phyloP scores from a whole-genome alignment of 371 early-diverging fungal species.

The Mucor racemosus region DNA sequence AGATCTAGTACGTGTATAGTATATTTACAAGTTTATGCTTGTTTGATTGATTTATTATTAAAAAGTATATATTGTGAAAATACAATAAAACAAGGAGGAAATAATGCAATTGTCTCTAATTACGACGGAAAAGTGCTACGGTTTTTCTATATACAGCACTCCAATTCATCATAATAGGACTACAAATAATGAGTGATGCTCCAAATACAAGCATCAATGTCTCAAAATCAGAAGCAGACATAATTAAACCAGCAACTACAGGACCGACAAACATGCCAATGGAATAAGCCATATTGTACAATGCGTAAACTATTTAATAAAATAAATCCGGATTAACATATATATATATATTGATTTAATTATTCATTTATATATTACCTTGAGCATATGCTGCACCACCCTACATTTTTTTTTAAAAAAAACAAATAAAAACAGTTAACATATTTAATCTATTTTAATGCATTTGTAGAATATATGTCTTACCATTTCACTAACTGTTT shows the following conservation, averaged over 20 bases:
- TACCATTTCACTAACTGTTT: slow-evolving; percentile 56
- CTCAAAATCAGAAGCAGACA: slow-evolving; percentile 40
- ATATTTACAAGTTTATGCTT: slow-evolving; percentile 4
- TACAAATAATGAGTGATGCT: slow-evolving; percentile 34
- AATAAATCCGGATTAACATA: background rate
- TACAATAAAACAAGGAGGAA: background rate
- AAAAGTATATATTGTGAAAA: background rate
- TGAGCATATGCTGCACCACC: slow-evolving; percentile 60
- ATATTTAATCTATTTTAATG: slow-evolving; percentile 1
- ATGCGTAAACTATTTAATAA: slow-evolving; percentile 45
- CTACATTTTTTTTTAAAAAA: slow-evolving; percentile 13
- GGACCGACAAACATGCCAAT: slow-evolving; percentile 66
- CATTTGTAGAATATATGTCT: slow-evolving; percentile 25
- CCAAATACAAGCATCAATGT: slow-evolving; percentile 46
- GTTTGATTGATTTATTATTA: background rate
- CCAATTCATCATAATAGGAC: slow-evolving; percentile 53
- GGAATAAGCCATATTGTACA: slow-evolving; percentile 63
- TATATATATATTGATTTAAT: background rate
- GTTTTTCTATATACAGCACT: slow-evolving; percentile 20
- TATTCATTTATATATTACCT: slow-evolving; percentile 25
- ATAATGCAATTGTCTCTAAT: background rate
- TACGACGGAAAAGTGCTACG: background rate
- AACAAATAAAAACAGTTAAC: background rate
- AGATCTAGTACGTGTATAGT: background rate
- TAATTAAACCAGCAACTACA: slow-evolving; percentile 55